Percentiles rank a stretch among this genome's conserved stretches.
phyloP scores from a whole-genome alignment of 2,329 filamentous ascomycete species.

The Tolypocladium ovalisporum region DNA sequence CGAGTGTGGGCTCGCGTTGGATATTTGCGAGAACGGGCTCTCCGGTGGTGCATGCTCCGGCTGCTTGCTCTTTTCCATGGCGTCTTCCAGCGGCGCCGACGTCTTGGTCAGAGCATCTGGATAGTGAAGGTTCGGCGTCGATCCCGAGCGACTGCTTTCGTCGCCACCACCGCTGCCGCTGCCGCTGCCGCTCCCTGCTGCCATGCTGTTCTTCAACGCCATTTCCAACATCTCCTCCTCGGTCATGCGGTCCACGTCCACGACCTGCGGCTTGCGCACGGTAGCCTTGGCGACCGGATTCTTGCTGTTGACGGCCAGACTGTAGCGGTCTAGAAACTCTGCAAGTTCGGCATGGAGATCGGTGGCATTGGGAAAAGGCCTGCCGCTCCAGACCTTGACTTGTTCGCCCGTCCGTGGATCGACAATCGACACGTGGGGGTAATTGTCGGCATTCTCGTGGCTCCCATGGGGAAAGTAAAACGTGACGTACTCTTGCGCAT shows the following conservation, averaged over 20 bases:
- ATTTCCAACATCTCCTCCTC: slow-evolving; percentile 97
- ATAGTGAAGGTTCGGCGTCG: slow-evolving; percentile 53
- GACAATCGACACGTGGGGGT: slow-evolving; percentile 90
- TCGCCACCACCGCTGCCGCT: slow-evolving; percentile 10
- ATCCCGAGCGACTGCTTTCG: slow-evolving; percentile 20
- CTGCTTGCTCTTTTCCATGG: slow-evolving; percentile 45
- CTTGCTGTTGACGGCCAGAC: slow-evolving; percentile 74
- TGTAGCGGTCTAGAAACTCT: slow-evolving; percentile 96
- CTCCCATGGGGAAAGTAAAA: slow-evolving; percentile 71
- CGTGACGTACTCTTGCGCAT: slow-evolving; percentile 70
- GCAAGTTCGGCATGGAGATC: slow-evolving; percentile 88
- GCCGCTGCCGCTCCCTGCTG: slow-evolving; percentile 21
- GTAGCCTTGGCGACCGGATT: slow-evolving; percentile 70
- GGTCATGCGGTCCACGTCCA: slow-evolving; percentile 79
- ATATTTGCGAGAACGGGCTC: slow-evolving; percentile 58
- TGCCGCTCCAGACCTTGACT: slow-evolving; percentile 89
- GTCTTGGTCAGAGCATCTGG: slow-evolving; percentile 81
- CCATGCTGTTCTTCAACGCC: slow-evolving; percentile 81
- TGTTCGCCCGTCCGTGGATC: slow-evolving; percentile 94
- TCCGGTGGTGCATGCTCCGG: slow-evolving; percentile 20
- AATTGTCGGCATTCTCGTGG: slow-evolving; percentile 76
- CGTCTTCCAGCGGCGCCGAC: slow-evolving; percentile 14
- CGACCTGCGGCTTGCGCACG: slow-evolving; percentile 53
- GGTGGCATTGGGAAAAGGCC: slow-evolving; percentile 60
- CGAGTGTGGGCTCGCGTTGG: slow-evolving; percentile 58